These are phyloP conservation scores for Tulasnella sp. DNA, from an alignment of 768 basidiomycete genomes.

Conservation along the genomic window DNA sequence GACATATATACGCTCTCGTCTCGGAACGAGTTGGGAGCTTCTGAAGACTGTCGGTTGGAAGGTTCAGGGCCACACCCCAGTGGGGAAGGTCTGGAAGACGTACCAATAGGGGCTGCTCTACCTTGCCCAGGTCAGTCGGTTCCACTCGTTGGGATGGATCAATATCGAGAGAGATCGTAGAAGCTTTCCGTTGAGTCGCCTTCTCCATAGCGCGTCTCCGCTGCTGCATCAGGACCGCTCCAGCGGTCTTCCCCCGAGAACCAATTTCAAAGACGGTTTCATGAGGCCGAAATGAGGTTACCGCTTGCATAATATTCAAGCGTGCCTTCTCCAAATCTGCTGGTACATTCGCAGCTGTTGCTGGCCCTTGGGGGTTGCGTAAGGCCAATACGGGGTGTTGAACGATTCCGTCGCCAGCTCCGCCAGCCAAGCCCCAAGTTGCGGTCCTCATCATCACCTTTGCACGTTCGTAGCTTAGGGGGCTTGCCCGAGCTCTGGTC, in stretches of 20 bases:
- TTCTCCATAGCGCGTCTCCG: conserved; percentile 65
- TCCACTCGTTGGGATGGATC: not conserved
- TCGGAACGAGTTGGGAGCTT: conserved; percentile 54
- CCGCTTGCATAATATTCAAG: conserved; percentile 62
- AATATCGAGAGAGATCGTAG: not conserved
- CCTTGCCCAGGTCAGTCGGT: not conserved
- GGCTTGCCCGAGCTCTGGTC: conserved; percentile 84
- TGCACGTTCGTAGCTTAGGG: conserved; percentile 78
- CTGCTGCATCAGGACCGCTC: conserved; percentile 79
- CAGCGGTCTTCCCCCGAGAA: conserved; percentile 58
- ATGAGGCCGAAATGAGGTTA: conserved; percentile 74
- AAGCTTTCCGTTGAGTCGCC: conserved; percentile 24
- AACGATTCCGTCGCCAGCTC: conserved; percentile 48
- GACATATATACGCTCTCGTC: conserved; percentile 91
- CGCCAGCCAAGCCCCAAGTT: conserved; percentile 64
- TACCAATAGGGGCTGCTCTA: not conserved
- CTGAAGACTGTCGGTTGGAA: not conserved
- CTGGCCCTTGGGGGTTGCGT: not conserved
- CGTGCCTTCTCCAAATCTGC: conserved; percentile 50
- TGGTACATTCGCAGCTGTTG: conserved; percentile 41
- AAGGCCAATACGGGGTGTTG: conserved; percentile 51
- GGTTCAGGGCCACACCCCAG: not conserved
- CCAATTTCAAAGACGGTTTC: conserved; percentile 93
- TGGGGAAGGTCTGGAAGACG: not conserved
- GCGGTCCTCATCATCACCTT: conserved; percentile 80